Percentiles rank a stretch among this genome's conserved stretches.
Evolutionary conservation across 2,329 filamentous ascomycete genomes (phyloP).

Genomic region (Diaporthe citrichinensis): DNA sequence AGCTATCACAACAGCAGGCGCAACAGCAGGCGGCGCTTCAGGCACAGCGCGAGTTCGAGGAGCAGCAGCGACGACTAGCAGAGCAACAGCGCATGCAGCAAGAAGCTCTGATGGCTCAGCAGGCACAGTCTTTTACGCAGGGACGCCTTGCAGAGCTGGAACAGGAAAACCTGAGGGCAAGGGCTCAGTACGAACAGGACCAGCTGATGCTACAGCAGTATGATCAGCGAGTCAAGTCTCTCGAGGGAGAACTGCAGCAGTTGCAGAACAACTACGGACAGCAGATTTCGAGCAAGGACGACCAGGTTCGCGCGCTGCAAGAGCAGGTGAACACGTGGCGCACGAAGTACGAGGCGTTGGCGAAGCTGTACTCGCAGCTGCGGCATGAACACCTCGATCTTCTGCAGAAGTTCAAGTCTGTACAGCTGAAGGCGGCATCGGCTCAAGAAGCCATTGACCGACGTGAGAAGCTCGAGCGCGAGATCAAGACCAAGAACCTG

Average conservation of each 20-base stretch:
- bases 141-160: constrained; percentile 96
- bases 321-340: constrained; percentile 99
- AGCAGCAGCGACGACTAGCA: constrained; percentile 87
- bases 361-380: constrained; percentile 96
- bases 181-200: constrained; percentile 96
- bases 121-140: constrained; percentile 94
- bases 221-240: constrained; percentile 91
- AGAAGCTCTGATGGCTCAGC: constrained; percentile 88
- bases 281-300: constrained; percentile 90
- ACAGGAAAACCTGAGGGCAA: constrained; percentile 92
- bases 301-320: constrained; percentile 92
- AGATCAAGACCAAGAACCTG: constrained; percentile 99
- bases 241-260: constrained; percentile 89
- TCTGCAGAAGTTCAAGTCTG: constrained; percentile 94
- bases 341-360: constrained; percentile 95
- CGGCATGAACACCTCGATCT: constrained; percentile 95
- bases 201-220: constrained; percentile 98
- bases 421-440: constrained; percentile 96
- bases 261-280: constrained; percentile 87
- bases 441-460: constrained; percentile 97
- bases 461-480: constrained; percentile 94
- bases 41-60: constrained; percentile 95
- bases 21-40: constrained; percentile 88
- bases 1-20: constrained; percentile 82
- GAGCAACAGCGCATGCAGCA: constrained; percentile 94